Percentiles rank a stretch among this genome's conserved stretches.
Evolutionary conservation across 495 filamentous ascomycete species (phyloP).

Genomic region (Annulohypoxylon stygium): DNA sequence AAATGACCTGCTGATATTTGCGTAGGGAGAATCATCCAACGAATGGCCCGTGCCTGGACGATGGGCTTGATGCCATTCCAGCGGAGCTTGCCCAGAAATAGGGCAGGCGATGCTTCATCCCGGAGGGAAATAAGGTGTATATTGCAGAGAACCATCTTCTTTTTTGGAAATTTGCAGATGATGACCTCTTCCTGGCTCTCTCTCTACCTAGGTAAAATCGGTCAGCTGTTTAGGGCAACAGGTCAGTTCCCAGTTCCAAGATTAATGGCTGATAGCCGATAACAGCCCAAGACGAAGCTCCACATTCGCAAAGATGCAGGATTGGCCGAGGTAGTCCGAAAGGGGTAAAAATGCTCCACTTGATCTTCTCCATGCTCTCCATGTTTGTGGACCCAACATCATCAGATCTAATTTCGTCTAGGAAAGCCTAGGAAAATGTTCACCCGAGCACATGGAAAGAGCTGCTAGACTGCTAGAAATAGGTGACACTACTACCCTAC

Average conservation of each 20-base stretch:
- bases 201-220: neutral
- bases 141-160: slow-evolving; percentile 61
- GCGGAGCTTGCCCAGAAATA: slow-evolving; percentile 61
- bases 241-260: neutral
- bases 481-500: neutral
- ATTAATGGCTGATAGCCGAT: slow-evolving; percentile 3
- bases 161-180: slow-evolving; percentile 2
- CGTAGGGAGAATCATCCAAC: slow-evolving; percentile 71
- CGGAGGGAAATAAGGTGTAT: slow-evolving; percentile 61
- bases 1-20: slow-evolving; percentile 61
- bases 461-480: neutral
- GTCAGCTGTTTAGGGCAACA: neutral
- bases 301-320: neutral
- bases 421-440: neutral
- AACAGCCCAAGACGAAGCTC: neutral
- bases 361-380: neutral
- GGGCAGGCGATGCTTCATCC: slow-evolving; percentile 41
- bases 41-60: slow-evolving; percentile 61
- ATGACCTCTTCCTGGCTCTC: neutral
- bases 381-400: slow-evolving; percentile 9
- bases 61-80: slow-evolving; percentile 51
- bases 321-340: slow-evolving; percentile 39
- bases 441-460: neutral
- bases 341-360: slow-evolving; percentile 26
- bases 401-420: neutral